Conservation (phyloP, 2,329 filamentous ascomycete genomes). For the Neofusicoccum kwambonambiense region DNA sequence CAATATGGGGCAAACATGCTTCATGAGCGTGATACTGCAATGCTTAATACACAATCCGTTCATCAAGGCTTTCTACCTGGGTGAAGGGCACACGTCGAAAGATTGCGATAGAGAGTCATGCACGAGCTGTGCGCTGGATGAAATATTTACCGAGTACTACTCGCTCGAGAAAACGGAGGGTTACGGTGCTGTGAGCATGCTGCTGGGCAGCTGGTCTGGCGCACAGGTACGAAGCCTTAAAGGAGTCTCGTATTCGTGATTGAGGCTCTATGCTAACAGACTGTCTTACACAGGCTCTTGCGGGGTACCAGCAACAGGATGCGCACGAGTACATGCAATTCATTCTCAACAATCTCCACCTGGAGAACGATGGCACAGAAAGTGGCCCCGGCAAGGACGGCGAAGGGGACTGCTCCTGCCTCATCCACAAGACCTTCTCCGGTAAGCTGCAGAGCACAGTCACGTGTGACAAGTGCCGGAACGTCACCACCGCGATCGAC, state of each 20-base stretch:
- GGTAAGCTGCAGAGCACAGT: slow-evolving; percentile 88
- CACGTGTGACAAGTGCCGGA: slow-evolving; percentile 83
- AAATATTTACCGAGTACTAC: slow-evolving; percentile 64
- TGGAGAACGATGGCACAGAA: slow-evolving; percentile 63
- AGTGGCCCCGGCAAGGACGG: slow-evolving; percentile 18
- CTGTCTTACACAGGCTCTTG: slow-evolving; percentile 41
- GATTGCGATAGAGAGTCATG: slow-evolving; percentile 64
- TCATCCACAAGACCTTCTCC: slow-evolving; percentile 92
- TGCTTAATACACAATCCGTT: slow-evolving; percentile 91
- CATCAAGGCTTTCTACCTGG: slow-evolving; percentile 86
- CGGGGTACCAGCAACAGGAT: slow-evolving; percentile 93
- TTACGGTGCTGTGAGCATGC: slow-evolving; percentile 84
- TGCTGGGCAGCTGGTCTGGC: slow-evolving; percentile 87
- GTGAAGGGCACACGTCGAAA: slow-evolving; percentile 78
- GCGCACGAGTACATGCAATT: slow-evolving; percentile 98
- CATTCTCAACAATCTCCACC: slow-evolving; percentile 85
- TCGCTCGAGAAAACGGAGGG: slow-evolving; percentile 79
- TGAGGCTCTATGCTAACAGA: neutral
- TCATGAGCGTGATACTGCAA: slow-evolving; percentile 94
- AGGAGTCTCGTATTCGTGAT: neutral
- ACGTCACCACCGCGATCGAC: slow-evolving; percentile 78
- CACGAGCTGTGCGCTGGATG: slow-evolving; percentile 60
- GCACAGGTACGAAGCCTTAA: slow-evolving; percentile 58
- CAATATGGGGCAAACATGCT: slow-evolving; percentile 98
- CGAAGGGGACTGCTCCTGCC: slow-evolving; percentile 67